Percentiles rank a stretch among this genome's conserved stretches.
phyloP scores from a whole-genome alignment of 1,284 basidiomycete genomes.

The Filobasidium uniguttulatum region DNA sequence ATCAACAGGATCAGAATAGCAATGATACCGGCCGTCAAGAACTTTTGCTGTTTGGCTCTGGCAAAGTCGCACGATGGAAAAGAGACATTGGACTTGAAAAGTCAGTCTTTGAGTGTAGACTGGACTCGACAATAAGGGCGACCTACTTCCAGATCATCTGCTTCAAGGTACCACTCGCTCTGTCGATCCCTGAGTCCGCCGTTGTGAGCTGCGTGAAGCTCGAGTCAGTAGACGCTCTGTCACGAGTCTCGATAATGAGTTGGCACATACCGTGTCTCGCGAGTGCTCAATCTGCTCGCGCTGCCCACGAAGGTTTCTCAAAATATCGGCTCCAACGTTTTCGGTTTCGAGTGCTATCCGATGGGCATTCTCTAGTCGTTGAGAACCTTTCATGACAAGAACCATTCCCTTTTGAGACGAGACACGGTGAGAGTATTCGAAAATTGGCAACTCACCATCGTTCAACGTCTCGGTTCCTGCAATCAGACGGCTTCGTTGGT shows the following conservation, averaged over 20 bases:
- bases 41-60: slow-evolving; percentile 40
- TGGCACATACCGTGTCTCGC: slow-evolving; percentile 50
- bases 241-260: neutral
- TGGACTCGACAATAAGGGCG: neutral
- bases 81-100: slow-evolving; percentile 7
- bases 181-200: slow-evolving; percentile 46
- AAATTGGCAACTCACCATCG: slow-evolving; percentile 42
- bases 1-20: slow-evolving; percentile 36
- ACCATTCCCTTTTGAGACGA: neutral
- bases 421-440: neutral
- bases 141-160: slow-evolving; percentile 49
- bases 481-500: slow-evolving; percentile 63
- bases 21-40: slow-evolving; percentile 37
- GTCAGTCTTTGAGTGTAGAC: neutral
- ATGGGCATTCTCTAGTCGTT: slow-evolving; percentile 76
- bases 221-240: neutral
- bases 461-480: slow-evolving; percentile 59
- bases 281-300: slow-evolving; percentile 92
- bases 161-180: slow-evolving; percentile 45
- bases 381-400: slow-evolving; percentile 34
- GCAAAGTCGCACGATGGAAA: neutral
- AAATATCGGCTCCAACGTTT: slow-evolving; percentile 82
- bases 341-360: slow-evolving; percentile 92
- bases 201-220: slow-evolving; percentile 37
- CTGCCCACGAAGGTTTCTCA: slow-evolving; percentile 72